Base-by-base conservation (phyloP, 495 filamentous ascomycete genomes). In the Gamarada debralockiae region DNA sequence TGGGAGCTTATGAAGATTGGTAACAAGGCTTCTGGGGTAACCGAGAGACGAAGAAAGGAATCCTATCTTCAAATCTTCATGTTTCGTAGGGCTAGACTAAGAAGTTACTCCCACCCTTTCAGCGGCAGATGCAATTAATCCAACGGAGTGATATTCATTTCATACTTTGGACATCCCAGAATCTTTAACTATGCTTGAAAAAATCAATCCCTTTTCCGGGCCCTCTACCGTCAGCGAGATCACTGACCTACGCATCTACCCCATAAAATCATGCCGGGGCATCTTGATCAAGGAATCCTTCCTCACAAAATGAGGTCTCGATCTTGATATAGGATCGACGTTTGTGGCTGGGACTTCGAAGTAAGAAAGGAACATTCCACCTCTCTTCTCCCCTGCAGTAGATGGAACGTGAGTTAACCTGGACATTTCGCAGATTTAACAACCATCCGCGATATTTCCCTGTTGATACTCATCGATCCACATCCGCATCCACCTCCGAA, bases 201-300 rank as follows among this genome's bases (percentile, higher is more conserved):
- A 33, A 36, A 38, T 52, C 23, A 52, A 52, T 22, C 38, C 50
- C 4, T 52, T 52, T 24, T 14, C 39, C 20, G 15, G 17, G 1
- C 17, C 39, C n/a, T 6, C 12, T 12, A 23, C 36, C 17, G 23
- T 17, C 14, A 52, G 14, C 10, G 39, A 52, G 27, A 45, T 52
- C 15, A n/a, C 50, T 21, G 50, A 52, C 2, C 33, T 52, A 8
- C 39, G 50, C 2, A 39, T 52, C 12, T 52, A 52, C 27, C 50
- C 50, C 15, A 52, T 52, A 23, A 52, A 52, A 36, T 52, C 50
- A 52, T 52, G 50, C 25, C 50, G 50, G 17, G 50, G 50, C 24
- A 44, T 44, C 2, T 44, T 39, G 13, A n/a, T 52, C 29, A 34
- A 45, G 24, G 36, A 34, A 15, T 44, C 39, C 1, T 44, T 44